Percentiles rank a stretch among this genome's conserved stretches.
Conservation (phyloP, 176 grass and related monocot species). For the Thinopyrum elongatum region DNA sequence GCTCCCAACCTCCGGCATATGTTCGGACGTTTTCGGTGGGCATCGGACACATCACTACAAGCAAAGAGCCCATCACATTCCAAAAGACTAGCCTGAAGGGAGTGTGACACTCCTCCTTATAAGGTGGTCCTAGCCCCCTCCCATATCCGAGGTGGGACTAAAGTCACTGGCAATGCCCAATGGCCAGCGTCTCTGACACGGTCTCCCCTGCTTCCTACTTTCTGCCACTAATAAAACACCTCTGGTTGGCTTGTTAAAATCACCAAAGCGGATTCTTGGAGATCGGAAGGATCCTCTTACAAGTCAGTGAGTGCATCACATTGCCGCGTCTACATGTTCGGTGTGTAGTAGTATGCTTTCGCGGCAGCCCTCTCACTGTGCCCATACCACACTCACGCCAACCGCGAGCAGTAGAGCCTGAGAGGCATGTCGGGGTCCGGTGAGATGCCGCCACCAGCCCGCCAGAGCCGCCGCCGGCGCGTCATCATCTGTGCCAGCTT, state of each 20-base stretch:
- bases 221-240: conserved; percentile 13
- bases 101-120: too few relatives aligned
- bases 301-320: neutral
- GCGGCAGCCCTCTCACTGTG: neutral
- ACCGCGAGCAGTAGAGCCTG: neutral
- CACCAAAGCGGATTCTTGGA: neutral
- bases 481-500: conserved; percentile 27
- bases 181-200: too few relatives aligned
- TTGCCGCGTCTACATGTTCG: neutral
- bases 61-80: too few relatives aligned
- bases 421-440: conserved; percentile 37
- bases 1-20: too few relatives aligned
- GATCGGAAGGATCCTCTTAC: neutral
- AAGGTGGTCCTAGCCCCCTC: too few relatives aligned
- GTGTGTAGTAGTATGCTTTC: too few relatives aligned
- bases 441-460: neutral
- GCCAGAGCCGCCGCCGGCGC: conserved; percentile 16
- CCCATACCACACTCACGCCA: neutral
- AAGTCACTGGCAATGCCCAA: too few relatives aligned
- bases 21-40: too few relatives aligned
- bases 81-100: too few relatives aligned
- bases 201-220: neutral
- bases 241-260: conserved; percentile 36
- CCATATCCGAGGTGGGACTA: too few relatives aligned
- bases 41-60: too few relatives aligned